Conservation (phyloP, 495 filamentous ascomycete genomes). For the Daldinia caldariorum region DNA sequence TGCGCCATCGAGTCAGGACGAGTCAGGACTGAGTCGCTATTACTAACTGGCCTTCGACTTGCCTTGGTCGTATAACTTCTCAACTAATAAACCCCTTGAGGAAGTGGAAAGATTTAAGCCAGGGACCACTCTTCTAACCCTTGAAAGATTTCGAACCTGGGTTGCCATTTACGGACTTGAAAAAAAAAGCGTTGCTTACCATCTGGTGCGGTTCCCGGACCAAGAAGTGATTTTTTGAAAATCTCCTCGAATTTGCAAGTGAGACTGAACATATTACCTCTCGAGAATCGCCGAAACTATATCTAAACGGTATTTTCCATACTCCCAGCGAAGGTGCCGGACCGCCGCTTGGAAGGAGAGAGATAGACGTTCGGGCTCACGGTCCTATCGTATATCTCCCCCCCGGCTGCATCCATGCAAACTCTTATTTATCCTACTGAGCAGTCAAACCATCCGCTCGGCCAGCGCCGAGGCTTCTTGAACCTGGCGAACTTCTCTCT, state of each 20-base stretch:
- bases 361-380: conserved; percentile 44
- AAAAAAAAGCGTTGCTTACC: conserved; percentile 32
- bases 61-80: conserved; percentile 42
- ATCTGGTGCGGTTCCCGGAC: conserved; percentile 16
- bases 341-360: conserved; percentile 32
- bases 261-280: conserved; percentile 30
- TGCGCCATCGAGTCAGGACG: conserved; percentile 39
- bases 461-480: conserved; percentile 68
- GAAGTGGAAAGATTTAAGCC: conserved; percentile 18
- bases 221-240: conserved; percentile 13
- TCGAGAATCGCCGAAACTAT: conserved; percentile 19
- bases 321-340: conserved; percentile 27
- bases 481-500: conserved; percentile 74
- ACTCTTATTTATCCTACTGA: conserved; percentile 55
- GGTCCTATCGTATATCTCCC: conserved; percentile 41
- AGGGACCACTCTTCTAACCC: conserved; percentile 17
- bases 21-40: conserved; percentile 27
- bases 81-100: conserved; percentile 19
- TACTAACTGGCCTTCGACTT: conserved; percentile 29
- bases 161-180: conserved; percentile 20
- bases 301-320: conserved; percentile 33
- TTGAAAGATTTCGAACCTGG: conserved; percentile 18
- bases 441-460: conserved; percentile 61
- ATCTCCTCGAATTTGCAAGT: conserved; percentile 27
- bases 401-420: conserved; percentile 59